Percentiles rank a stretch among this genome's conserved stretches.
These are phyloP conservation scores for Globisporangium cystogenes DNA, from an alignment of 352 stramenopile genomes.

Conservation along the genomic window DNA sequence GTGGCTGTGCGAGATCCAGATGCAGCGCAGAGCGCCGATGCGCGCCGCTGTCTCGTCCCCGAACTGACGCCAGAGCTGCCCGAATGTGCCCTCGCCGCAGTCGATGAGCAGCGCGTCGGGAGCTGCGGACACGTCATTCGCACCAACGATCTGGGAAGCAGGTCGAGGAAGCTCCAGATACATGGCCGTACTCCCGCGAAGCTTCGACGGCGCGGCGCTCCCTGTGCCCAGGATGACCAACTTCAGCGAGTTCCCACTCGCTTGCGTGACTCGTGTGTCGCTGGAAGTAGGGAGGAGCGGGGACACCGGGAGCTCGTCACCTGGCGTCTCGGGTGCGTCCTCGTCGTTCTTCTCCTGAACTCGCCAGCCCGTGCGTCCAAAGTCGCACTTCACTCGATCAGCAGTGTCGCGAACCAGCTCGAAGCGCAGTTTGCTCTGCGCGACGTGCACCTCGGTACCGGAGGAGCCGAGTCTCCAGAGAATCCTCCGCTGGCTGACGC, in stretches of 20 bases:
- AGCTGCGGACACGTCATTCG: background rate
- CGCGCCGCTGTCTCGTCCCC: constrained; percentile 27
- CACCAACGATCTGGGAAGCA: background rate
- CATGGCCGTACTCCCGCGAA: constrained; percentile 94
- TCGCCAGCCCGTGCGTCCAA: constrained; percentile 40
- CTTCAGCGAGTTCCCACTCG: constrained; percentile 3
- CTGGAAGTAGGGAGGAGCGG: background rate
- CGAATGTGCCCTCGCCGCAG: constrained; percentile 92
- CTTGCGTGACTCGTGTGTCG: background rate
- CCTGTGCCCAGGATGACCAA: constrained; percentile 95
- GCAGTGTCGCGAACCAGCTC: constrained; percentile 13
- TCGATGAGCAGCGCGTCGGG: constrained; percentile 87
- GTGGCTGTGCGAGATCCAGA: constrained; percentile 97
- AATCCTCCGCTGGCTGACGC: constrained; percentile 28
- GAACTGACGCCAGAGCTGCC: constrained; percentile 84
- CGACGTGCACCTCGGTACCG: constrained; percentile 22
- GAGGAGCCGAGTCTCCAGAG: constrained; percentile 8
- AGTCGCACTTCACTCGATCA: constrained; percentile 21
- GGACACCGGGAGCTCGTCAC: background rate
- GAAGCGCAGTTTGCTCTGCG: constrained; percentile 50
- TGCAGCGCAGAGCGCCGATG: constrained; percentile 68
- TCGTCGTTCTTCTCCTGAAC: constrained; percentile 8
- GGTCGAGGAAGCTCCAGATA: constrained; percentile 60
- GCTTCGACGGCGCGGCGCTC: constrained; percentile 95
- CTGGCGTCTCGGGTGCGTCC: constrained; percentile 2